Evolutionary conservation across 371 early-diverging fungal species (phyloP), one percentile per base, ranked within the genome.

Genomic region (Syncephalis fuscata): DNA sequence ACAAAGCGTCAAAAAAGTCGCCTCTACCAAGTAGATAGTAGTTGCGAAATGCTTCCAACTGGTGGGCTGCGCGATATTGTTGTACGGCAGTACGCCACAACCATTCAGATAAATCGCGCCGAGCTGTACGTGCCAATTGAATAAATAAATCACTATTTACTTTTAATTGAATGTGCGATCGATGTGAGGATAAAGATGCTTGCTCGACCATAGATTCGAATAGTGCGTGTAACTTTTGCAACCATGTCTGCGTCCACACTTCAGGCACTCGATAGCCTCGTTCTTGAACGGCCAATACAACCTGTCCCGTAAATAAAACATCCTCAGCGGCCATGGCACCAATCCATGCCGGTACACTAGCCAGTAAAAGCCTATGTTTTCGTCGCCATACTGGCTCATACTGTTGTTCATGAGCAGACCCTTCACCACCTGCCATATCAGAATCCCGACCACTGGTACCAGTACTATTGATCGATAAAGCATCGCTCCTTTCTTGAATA

Each of bases 21-120:
- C 85, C 85, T 54, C 77, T 66, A 26, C 74, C 78, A 10, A 82
- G 61, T 17, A 83, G 51, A 53, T 76, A 82, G 43, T 75, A 70
- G 32, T 76, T 65, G 49, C 71, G 64, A 52, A 82, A 82, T 0
- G 77, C 71, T 44, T 65, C 62, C 9, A 86, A 51, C 22, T 80
- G 76, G 8, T 53, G 49, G 15, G 63, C 49, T 4, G 83, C 51
- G 9, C 70, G 66, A 46, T 80, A 68, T 5, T 73, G 76, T 5
- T 79, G 63, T 3, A 82, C 69, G 2, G 84, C 80, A 3, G 71
- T 68, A 19, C 71, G 67, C 66, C 81, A 86, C 16, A 86, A 54
- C 61, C 78, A 74, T 23, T 71, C 64, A 9, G 80, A 73, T 2
- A 81, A 74, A 2, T 75, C 67, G 23, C 55, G 52, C 24, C 80